Conservation (phyloP, 352 stramenopile species). For the Elongisporangium senticosum region DNA sequence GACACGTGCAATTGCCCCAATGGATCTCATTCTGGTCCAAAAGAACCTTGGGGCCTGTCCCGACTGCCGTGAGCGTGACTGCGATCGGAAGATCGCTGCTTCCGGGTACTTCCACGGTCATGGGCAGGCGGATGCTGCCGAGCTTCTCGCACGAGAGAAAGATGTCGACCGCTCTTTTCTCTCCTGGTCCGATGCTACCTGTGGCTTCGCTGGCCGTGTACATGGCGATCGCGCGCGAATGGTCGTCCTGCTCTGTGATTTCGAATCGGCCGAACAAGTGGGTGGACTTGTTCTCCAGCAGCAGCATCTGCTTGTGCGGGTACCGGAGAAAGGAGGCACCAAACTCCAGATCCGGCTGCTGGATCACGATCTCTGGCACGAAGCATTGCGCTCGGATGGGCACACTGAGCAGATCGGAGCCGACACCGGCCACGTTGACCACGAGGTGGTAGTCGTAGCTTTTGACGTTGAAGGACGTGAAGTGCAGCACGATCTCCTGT, state of each 20-base stretch:
- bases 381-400: conserved; percentile 87
- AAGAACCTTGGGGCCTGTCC: conserved; percentile 82
- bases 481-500: conserved; percentile 77
- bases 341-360: conserved; percentile 79
- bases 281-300: conserved; percentile 83
- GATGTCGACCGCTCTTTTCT: conserved; percentile 66
- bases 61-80: conserved; percentile 77
- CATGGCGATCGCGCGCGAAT: conserved; percentile 74
- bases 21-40: conserved; percentile 79
- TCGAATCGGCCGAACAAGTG: conserved; percentile 84
- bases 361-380: conserved; percentile 70
- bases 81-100: conserved; percentile 87
- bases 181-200: conserved; percentile 59
- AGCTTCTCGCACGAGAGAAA: conserved; percentile 88
- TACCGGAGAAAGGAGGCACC: conserved; percentile 90
- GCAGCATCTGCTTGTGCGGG: conserved; percentile 83
- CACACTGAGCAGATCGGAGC: conserved; percentile 83
- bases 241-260: conserved; percentile 87
- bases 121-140: conserved; percentile 86
- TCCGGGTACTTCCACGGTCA: conserved; percentile 81
- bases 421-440: conserved; percentile 89
- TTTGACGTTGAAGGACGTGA: conserved; percentile 88
- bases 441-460: conserved; percentile 90
- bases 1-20: conserved; percentile 89
- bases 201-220: conserved; percentile 64